Percentiles rank a stretch among this genome's conserved stretches.
phyloP scores from a whole-genome alignment of 352 stramenopile genomes.

The Pilasporangium apinafurcum region DNA sequence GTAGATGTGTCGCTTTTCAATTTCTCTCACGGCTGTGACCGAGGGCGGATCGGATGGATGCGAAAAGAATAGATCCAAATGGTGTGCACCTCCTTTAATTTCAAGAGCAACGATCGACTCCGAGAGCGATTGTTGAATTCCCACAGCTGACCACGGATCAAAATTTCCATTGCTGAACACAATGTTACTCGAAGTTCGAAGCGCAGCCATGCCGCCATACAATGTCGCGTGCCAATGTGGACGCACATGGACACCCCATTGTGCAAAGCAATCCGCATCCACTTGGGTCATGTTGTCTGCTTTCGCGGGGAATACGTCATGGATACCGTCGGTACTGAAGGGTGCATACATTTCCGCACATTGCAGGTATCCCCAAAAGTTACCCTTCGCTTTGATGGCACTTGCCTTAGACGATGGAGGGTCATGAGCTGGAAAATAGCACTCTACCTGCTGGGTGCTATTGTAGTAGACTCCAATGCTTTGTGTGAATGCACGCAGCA shows the following conservation, averaged over 20 bases:
- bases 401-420: constrained; percentile 13
- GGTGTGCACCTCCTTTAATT: constrained; percentile 49
- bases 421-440: constrained; percentile 12
- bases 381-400: constrained; percentile 19
- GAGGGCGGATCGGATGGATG: constrained; percentile 37
- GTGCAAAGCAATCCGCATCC: constrained; percentile 18
- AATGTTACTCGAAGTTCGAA: constrained; percentile 41
- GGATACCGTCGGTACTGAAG: constrained; percentile 25
- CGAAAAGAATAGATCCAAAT: constrained; percentile 79
- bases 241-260: constrained; percentile 38
- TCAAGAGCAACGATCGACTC: constrained; percentile 37
- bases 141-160: constrained; percentile 46
- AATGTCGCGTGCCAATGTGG: constrained; percentile 27
- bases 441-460: constrained; percentile 20
- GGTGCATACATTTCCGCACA: constrained; percentile 40
- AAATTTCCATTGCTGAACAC: constrained; percentile 58
- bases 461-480: constrained; percentile 44
- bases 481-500: constrained; percentile 22
- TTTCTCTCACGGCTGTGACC: constrained; percentile 21
- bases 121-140: constrained; percentile 27
- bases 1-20: constrained; percentile 39
- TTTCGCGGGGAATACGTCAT: constrained; percentile 21
- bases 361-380: constrained; percentile 43
- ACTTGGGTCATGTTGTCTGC: constrained; percentile 17
- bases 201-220: constrained; percentile 42